These are phyloP conservation scores for Hemileia vastatrix DNA, from an alignment of 1,284 basidiomycete species.

Conservation along the genomic window DNA sequence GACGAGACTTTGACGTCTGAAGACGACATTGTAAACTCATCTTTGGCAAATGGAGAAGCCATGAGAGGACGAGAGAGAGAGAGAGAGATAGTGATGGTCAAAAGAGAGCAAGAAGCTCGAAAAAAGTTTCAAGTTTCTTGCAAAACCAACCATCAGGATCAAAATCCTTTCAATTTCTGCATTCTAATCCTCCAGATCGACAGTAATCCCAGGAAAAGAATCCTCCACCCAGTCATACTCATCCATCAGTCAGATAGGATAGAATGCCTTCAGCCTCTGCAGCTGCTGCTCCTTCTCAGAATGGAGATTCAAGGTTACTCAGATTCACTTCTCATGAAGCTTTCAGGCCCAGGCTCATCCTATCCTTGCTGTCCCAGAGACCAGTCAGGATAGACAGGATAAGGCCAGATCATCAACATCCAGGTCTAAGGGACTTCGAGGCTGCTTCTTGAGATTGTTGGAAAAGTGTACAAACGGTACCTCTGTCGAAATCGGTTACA, in stretches of 20 bases:
- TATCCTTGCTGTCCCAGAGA: slow-evolving; percentile 79
- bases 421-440: slow-evolving; percentile 88
- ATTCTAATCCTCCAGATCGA: no score
- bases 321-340: slow-evolving; percentile 67
- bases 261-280: no score
- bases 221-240: no score
- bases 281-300: no score
- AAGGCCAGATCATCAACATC: slow-evolving; percentile 81
- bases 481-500: slow-evolving; percentile 89
- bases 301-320: slow-evolving; percentile 27
- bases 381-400: slow-evolving; percentile 80
- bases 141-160: no score
- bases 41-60: neutral
- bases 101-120: no score
- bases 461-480: slow-evolving; percentile 94
- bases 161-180: no score
- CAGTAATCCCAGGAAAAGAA: no score
- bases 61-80: slow-evolving; percentile 14
- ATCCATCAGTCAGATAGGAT: no score
- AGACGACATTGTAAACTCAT: neutral
- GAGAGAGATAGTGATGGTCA: no score
- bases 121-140: no score
- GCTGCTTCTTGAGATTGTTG: slow-evolving; percentile 77
- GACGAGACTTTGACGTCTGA: neutral
- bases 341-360: slow-evolving; percentile 71